Evolutionary conservation across 805 yeast species (phyloP).

Genomic region (Lipomyces yamanashiensis): DNA sequence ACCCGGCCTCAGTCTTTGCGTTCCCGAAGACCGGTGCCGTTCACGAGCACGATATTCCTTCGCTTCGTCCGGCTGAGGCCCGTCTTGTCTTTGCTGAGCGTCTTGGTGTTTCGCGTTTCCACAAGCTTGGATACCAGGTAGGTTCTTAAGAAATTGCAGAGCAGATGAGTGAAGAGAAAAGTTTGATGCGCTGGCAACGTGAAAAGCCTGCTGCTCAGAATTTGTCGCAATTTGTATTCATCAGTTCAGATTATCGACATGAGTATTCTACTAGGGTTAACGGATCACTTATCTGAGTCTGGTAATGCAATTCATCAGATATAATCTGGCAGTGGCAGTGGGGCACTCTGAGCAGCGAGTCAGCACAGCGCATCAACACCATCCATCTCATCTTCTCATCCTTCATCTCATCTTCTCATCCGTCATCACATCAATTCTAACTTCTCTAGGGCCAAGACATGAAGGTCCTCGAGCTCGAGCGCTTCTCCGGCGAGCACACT

Average conservation of each 20-base stretch:
- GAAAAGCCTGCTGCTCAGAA: too few species aligned
- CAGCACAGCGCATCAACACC: neutral
- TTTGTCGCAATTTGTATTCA: too few species aligned
- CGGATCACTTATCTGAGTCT: too few species aligned
- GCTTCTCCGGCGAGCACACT: slow-evolving; percentile 36
- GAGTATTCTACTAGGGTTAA: too few species aligned
- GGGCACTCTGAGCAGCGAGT: neutral
- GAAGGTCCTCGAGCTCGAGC: slow-evolving; percentile 38
- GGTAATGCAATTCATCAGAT: too few species aligned
- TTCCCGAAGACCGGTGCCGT: slow-evolving; percentile 33
- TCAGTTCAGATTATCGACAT: too few species aligned
- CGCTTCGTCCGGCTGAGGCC: slow-evolving; percentile 59
- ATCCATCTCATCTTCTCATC: neutral
- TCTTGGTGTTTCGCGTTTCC: slow-evolving; percentile 38
- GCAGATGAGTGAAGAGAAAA: neutral
- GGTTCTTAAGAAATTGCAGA: neutral
- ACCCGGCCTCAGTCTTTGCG: slow-evolving; percentile 36
- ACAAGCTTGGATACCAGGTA: slow-evolving; percentile 37
- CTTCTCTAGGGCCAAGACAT: slow-evolving; percentile 34
- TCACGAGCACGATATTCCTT: slow-evolving; percentile 32
- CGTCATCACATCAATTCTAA: neutral
- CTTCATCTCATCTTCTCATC: neutral
- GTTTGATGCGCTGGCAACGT: neutral
- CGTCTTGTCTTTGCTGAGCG: slow-evolving; percentile 61
- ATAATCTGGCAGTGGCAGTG: neutral